These are phyloP conservation scores for Rubia yunnanensis DNA, from an alignment of 257 asterid genomes.

Conservation along the genomic window DNA sequence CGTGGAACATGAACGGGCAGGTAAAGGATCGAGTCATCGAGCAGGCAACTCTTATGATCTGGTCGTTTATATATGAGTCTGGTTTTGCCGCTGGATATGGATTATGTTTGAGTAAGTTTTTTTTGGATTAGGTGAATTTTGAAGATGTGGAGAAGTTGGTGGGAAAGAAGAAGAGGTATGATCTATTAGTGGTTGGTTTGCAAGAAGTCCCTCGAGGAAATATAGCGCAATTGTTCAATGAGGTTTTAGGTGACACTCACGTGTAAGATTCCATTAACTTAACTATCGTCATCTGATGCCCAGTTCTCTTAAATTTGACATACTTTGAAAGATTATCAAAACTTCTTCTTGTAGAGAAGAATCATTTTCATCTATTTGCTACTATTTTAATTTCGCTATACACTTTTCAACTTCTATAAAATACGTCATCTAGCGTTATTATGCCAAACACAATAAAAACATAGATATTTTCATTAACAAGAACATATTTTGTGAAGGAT, in stretches of 20 bases:
- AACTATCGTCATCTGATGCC: too few relatives aligned
- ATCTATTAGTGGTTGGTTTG: constrained; percentile 56
- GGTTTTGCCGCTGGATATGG: background rate
- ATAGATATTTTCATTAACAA: too few relatives aligned
- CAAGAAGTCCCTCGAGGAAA: constrained; percentile 56
- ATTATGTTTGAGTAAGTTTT: too few relatives aligned
- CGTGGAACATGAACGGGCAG: constrained; percentile 77
- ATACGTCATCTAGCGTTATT: too few relatives aligned
- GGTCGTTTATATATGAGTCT: background rate
- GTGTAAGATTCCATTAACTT: too few relatives aligned
- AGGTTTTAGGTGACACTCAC: constrained; percentile 35
- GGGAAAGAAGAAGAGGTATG: constrained; percentile 39
- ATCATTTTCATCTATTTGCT: background rate
- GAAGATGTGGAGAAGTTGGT: constrained; percentile 49
- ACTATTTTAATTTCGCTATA: background rate
- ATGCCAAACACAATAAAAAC: too few relatives aligned
- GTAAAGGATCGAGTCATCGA: too few relatives aligned
- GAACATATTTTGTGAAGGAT: background rate
- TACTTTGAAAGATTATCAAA: too few relatives aligned
- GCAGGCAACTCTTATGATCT: too few relatives aligned
- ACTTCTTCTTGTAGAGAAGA: too few relatives aligned
- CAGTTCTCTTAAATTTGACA: too few relatives aligned
- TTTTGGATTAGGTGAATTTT: constrained; percentile 26
- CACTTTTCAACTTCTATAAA: too few relatives aligned
- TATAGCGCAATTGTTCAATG: constrained; percentile 33